Evolutionary conservation across 306 rosid genomes (phyloP), one percentile per base, ranked within the genome.

Genomic region (Ormosia semicastrata): DNA sequence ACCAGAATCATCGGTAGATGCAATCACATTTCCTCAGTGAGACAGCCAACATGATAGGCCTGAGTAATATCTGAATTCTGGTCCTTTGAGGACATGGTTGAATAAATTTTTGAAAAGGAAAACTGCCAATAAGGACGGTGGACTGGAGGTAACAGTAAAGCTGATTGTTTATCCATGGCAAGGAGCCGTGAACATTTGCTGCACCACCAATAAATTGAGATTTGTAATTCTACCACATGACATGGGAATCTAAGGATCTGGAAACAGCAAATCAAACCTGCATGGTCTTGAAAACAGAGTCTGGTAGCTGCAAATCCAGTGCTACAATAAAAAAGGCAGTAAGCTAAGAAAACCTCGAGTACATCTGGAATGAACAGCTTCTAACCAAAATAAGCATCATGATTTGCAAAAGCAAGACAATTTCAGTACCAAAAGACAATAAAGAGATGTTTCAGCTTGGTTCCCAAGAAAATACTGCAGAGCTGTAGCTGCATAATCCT

Each of bases 261-360:
- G 64, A 81, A 65, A 74, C 17, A 41, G 74, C 40, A 50, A 77
- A 73, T 11, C 46, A 13, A 66, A 93, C 98, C 98, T 93, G 97
- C 98, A 95, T 73, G 81, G 74, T 85, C 83, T 93, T 75, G 91
- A 83, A 88, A 90, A 92, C 63, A 95, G 71, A 85, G 86, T 85
- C 78, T 89, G 97, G 79, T 92, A 92, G 93, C 94, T 85, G 89
- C 97, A 89, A 84, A 95, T 83, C 99, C 98, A 93, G 80, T 86
- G 97, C 99, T 95, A 69, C 82, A 81, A 70, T 6, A 83, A 81
- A 70, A 84, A 74, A 76, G 15, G 49, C 17, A 77, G 74, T 75
- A 52, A 88, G 84, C 43, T 63, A 81, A 82, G 75, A 64, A 63
- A 78, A 40, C 72, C 62, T 54, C 37, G 14, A 58, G 53, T 58